A percentile compares a stretch with the other conserved stretches of the same genome.
These are phyloP conservation scores for Zalaria sp. DNA, from an alignment of 2,329 filamentous ascomycete genomes.

Conservation along the genomic window DNA sequence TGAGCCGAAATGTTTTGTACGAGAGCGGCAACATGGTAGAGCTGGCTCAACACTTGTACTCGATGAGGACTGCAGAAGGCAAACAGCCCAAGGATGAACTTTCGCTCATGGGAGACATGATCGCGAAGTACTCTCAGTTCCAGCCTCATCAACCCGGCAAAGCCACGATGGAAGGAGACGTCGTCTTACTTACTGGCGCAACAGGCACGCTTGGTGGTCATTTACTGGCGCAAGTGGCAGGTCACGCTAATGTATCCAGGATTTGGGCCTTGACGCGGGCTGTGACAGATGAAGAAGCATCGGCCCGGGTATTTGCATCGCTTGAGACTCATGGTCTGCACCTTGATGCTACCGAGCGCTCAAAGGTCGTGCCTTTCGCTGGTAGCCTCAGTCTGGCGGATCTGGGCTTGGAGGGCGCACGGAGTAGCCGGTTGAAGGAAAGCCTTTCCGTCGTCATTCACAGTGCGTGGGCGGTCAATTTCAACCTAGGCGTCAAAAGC, in stretches of 20 bases:
- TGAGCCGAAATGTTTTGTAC: conserved; percentile 45
- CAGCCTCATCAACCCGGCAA: conserved; percentile 9
- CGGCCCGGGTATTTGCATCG: conserved; percentile 21
- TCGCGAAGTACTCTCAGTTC: conserved; percentile 30
- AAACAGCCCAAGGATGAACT: conserved; percentile 21
- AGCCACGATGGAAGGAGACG: too few species aligned
- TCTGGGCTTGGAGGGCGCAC: conserved; percentile 23
- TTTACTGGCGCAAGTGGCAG: conserved; percentile 24
- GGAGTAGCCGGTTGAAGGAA: conserved; percentile 15
- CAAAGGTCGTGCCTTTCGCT: conserved; percentile 24
- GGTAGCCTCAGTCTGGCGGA: conserved; percentile 25
- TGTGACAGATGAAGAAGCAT: conserved; percentile 17
- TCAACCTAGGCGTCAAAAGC: conserved; percentile 36
- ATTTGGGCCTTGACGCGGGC: conserved; percentile 42
- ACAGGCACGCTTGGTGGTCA: conserved; percentile 51
- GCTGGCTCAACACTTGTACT: conserved; percentile 31
- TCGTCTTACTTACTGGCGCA: conserved; percentile 37
- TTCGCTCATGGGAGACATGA: conserved; percentile 31
- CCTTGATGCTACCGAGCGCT: conserved; percentile 12
- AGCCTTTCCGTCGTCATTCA: conserved; percentile 33
- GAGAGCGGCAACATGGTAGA: conserved; percentile 37
- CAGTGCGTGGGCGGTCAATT: conserved; percentile 41
- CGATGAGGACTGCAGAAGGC: conserved; percentile 24
- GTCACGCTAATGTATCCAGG: conserved; percentile 15
- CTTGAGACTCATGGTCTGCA: conserved; percentile 22